Base-by-base conservation (phyloP, 2,329 filamentous ascomycete species). In the Monilinia fructigena region DNA sequence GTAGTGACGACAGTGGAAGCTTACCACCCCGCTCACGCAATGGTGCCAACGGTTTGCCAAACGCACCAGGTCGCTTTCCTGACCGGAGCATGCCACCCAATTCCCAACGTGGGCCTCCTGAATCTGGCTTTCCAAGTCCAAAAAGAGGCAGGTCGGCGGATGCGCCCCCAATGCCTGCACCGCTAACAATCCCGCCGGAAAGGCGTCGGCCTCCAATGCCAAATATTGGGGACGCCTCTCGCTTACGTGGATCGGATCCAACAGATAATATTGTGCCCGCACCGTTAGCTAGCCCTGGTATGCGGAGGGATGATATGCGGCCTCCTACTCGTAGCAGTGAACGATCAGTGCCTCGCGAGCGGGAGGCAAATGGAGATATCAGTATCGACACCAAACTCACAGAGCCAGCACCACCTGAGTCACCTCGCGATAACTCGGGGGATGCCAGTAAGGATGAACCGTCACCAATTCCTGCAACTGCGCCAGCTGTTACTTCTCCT, bases 211-310 rank as follows among this genome's bases (percentile, higher is more conserved):
- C 76, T 47, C 75, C 75, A 55, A 73, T 77, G 68, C 72, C 72
- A 66, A 72, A 66, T 50, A 28, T 74, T 63, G 70, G 66, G 14
- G 72, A 74, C 48, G 69, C 74, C 54, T 75, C 76, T 11, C 76
- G 56, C n/a, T 28, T 77, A 68, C 68, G 72, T 67, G 66, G 67
- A 28, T 69, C 67, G 53, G 70, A 67, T 42, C 66, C 69, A 11
- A 70, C 64, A 38, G 74, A 76, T n/a, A 74, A 72, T 66, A 73
- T 75, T 56, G 73, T 77, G 45, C 76, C 78, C 23, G 75, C 76
- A 38, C 76, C 78, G 20, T 67, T 77, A 8, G 74, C 73, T 45
- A 77, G 76, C 54, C 77, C 78, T 47, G 74, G 71, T 40, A 75
- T 74, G 68, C 69, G 72, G 16, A 73, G 75, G 70, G 75, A 77